Percentiles rank a stretch among this genome's conserved stretches.
phyloP scores from a whole-genome alignment of 2,329 filamentous ascomycete species.

The Pseudocercospora cruenta region DNA sequence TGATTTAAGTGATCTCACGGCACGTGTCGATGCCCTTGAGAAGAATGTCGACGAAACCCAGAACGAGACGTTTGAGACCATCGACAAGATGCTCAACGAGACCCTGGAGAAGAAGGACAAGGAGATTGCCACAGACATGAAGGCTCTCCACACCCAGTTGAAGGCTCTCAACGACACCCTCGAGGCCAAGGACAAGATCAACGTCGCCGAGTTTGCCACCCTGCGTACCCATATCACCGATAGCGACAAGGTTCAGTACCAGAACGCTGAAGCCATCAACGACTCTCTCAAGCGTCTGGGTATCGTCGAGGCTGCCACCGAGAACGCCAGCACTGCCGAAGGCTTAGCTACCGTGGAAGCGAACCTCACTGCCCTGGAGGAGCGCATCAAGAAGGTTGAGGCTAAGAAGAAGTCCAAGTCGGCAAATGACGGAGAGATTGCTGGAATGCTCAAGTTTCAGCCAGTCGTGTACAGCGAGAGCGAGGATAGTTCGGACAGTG shows the following conservation, averaged over 20 bases:
- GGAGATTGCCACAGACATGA: background rate
- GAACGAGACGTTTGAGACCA: background rate
- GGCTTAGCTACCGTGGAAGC: background rate
- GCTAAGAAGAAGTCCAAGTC: background rate
- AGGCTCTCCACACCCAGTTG: background rate
- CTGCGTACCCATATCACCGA: constrained; percentile 1
- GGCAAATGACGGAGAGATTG: background rate
- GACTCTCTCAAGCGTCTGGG: constrained; percentile 10
- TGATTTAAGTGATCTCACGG: background rate
- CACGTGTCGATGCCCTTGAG: constrained; percentile 2
- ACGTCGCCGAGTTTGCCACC: background rate
- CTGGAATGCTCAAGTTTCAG: constrained; percentile 1
- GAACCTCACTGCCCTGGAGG: background rate
- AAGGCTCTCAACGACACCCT: background rate
- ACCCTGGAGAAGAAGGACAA: background rate
- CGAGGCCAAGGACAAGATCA: background rate
- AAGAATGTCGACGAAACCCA: background rate
- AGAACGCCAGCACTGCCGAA: background rate
- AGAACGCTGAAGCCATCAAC: constrained; percentile 8
- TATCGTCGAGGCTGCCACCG: background rate
- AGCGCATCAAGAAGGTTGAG: constrained; percentile 14
- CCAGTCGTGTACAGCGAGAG: background rate
- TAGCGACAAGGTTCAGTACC: background rate
- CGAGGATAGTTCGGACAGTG: background rate
- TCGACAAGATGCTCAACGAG: background rate